phyloP scores from a whole-genome alignment of 257 asterid species.

The Ligustrum vulgare region DNA sequence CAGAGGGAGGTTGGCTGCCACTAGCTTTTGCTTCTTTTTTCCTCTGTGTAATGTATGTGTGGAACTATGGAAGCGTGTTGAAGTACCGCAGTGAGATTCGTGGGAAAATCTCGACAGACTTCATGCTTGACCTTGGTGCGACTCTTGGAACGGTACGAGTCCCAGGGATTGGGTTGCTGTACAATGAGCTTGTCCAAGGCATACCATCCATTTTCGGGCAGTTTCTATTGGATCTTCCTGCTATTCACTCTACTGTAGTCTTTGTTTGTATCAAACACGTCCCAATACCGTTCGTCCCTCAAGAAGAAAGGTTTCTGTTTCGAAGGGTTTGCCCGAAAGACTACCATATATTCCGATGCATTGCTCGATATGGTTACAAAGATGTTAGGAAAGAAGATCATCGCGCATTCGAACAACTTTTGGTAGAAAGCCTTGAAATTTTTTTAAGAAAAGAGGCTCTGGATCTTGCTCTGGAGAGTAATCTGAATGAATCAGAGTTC shows the following conservation, averaged over 20 bases:
- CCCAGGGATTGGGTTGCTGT: slow-evolving; percentile 86
- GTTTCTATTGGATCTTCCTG: slow-evolving; percentile 79
- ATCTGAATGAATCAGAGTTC: slow-evolving; percentile 31
- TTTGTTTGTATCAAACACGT: slow-evolving; percentile 90
- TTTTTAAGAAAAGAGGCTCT: slow-evolving; percentile 75
- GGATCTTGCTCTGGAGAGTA: slow-evolving; percentile 63
- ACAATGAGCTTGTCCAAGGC: slow-evolving; percentile 90
- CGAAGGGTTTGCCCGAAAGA: slow-evolving; percentile 83
- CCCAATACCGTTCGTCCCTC: slow-evolving; percentile 85
- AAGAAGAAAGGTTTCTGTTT: slow-evolving; percentile 80
- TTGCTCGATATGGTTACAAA: slow-evolving; percentile 89
- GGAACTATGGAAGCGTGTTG: slow-evolving; percentile 91
- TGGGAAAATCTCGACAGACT: slow-evolving; percentile 70
- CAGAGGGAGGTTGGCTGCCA: slow-evolving; percentile 96
- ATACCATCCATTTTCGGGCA: slow-evolving; percentile 82
- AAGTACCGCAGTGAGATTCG: slow-evolving; percentile 85
- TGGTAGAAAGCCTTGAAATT: slow-evolving; percentile 74
- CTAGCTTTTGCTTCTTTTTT: slow-evolving; percentile 74
- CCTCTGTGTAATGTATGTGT: slow-evolving; percentile 77
- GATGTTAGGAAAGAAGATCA: slow-evolving; percentile 91
- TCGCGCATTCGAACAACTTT: slow-evolving; percentile 70
- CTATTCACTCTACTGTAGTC: slow-evolving; percentile 77
- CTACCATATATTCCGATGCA: slow-evolving; percentile 91
- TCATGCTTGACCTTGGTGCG: slow-evolving; percentile 76
- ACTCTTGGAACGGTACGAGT: slow-evolving; percentile 78